Evolutionary conservation across 2,329 filamentous ascomycete genomes (phyloP), one percentile per base, ranked within the genome.

Genomic region (Exophiala sideris): DNA sequence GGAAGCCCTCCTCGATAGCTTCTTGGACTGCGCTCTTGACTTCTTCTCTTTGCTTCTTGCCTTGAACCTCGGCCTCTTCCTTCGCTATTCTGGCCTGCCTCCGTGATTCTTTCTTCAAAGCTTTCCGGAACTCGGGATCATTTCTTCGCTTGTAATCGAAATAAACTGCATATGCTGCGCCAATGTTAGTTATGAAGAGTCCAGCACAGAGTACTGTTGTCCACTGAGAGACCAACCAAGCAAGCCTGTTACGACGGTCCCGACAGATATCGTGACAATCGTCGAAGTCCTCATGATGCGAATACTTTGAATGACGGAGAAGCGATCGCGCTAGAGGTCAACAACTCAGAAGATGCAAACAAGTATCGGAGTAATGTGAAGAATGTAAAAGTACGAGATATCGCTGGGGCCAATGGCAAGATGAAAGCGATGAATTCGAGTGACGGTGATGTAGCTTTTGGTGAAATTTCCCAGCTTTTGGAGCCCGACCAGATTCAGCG

Each of bases 1-100:
- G 94, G 81, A 95, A 96, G 53, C 92, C 94, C 73, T 95, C 91
- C 54, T 88, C 87, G 76, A 91, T 89, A 65, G 91, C 90, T 65
- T 87, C 82, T 65, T 90, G 84, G 45, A 97, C 87, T 48, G 83
- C 84, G 53, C 74, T 73, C 73, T 86, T 87, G 75, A 99, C 88
- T 65, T 80, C 77, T 71, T 88, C 81, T 68, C 70, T 84, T 58
- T 76, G 71, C 57, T 67, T 66, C 44, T 72, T 73, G 38, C 73
- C 75, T 49, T 76, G 69, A 47, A 71, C 72, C 61, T 76, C 75
- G 9, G 66, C 71, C 63, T 77, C 73, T 64, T 78, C 74, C 62
- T 75, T 77, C 50, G 73, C 74, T 58, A 68, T 70, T 54, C 73
- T 68, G 45, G 73, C 76, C 60, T 77, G 66, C 50, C 71, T 68